phyloP scores from a whole-genome alignment of 2,329 filamentous ascomycete genomes.

The Sporothrix luriei region DNA sequence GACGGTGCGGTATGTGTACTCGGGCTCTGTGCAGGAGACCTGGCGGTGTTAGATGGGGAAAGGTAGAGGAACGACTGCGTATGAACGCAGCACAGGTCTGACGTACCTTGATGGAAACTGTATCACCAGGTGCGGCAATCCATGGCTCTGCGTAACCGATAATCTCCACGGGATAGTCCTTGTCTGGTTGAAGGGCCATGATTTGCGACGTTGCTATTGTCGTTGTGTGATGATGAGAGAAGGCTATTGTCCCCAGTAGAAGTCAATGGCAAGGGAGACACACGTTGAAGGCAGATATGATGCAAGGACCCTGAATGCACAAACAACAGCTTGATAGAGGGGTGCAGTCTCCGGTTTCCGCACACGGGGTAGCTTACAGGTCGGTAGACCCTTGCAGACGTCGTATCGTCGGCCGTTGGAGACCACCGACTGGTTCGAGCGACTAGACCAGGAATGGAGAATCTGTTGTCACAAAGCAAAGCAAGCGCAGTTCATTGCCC shows the following conservation, averaged over 20 bases:
- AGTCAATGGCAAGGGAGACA: background rate
- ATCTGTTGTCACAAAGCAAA: background rate
- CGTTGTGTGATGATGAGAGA: background rate
- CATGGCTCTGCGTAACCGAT: constrained; percentile 7
- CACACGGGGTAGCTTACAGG: background rate
- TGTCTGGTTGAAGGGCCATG: constrained; percentile 15
- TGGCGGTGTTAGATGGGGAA: background rate
- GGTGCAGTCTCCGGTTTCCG: background rate
- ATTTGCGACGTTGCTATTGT: background rate
- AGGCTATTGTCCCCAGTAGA: background rate
- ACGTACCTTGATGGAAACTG: background rate
- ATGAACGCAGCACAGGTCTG: background rate
- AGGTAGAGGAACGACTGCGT: background rate
- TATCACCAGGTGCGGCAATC: constrained; percentile 4
- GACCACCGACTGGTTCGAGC: background rate
- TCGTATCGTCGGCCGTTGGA: no score
- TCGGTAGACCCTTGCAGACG: background rate
- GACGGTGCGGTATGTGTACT: constrained; percentile 14
- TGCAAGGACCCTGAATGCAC: background rate
- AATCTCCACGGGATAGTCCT: background rate
- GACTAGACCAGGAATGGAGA: background rate
- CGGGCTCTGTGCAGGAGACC: constrained; percentile 13
- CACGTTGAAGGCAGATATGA: background rate
- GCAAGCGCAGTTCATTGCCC: background rate
- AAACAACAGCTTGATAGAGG: background rate